These are phyloP conservation scores for Mycena galericulata DNA, from an alignment of 768 basidiomycete species.

Conservation along the genomic window DNA sequence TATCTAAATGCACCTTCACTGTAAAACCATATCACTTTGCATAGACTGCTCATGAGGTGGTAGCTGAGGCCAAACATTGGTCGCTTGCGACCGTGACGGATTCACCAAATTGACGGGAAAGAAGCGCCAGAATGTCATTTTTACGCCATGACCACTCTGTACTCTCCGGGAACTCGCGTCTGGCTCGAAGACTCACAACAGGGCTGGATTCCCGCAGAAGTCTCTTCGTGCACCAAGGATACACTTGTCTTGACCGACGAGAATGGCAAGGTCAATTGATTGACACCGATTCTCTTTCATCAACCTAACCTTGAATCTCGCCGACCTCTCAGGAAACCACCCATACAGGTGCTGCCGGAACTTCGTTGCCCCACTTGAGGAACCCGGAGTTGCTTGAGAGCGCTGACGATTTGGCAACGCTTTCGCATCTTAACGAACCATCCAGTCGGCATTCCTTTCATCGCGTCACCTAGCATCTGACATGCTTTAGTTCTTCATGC, in stretches of 20 bases:
- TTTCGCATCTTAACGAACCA: conserved; percentile 98
- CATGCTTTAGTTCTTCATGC: conserved; percentile 84
- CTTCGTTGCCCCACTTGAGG: conserved; percentile 86
- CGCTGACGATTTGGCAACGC: conserved; percentile 98
- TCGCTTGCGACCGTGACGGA: neutral
- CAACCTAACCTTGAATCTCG: conserved; percentile 5
- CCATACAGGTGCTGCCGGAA: conserved; percentile 80
- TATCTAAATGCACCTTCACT: too few relatives aligned
- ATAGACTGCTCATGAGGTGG: too few relatives aligned
- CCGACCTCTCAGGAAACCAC: conserved; percentile 71
- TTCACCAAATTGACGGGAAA: conserved; percentile 12
- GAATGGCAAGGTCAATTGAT: conserved; percentile 76
- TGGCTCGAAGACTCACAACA: conserved; percentile 95
- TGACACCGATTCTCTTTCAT: conserved; percentile 47
- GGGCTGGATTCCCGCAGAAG: conserved; percentile 93
- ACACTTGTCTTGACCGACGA: conserved; percentile 89
- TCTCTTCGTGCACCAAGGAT: conserved; percentile 68
- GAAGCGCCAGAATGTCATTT: conserved; percentile 20
- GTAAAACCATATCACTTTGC: too few relatives aligned
- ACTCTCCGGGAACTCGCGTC: conserved; percentile 88
- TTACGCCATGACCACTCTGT: conserved; percentile 52
- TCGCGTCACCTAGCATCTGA: conserved; percentile 9
- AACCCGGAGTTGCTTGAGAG: conserved; percentile 97
- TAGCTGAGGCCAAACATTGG: too few relatives aligned
- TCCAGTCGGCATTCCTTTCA: conserved; percentile 67